phyloP scores from a whole-genome alignment of 345 rosid species.

The Eucalyptus marginata region DNA sequence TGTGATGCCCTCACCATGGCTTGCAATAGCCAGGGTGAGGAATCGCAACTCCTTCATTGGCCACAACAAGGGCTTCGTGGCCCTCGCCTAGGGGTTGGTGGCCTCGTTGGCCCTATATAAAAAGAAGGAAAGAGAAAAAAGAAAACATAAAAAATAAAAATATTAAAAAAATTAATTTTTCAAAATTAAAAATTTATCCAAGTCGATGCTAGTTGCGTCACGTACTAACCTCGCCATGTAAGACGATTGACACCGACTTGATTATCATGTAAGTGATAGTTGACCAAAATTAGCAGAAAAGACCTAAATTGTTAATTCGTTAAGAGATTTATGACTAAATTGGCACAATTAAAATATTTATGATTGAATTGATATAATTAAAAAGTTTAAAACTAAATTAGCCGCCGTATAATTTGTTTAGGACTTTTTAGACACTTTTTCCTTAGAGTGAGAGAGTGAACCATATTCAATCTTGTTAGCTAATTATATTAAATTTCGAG shows the following conservation, averaged over 20 bases:
- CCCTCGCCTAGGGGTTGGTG: not conserved
- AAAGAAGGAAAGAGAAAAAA: not conserved
- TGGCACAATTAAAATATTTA: no score
- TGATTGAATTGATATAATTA: fast-evolving
- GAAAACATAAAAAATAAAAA: no score
- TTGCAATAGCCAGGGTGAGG: not conserved
- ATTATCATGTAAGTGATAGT: not conserved
- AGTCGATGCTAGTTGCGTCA: fast-evolving
- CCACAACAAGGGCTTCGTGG: no score
- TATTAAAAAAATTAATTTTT: no score
- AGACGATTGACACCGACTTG: not conserved
- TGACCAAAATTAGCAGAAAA: no score
- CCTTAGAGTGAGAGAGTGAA: not conserved
- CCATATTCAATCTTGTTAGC: not conserved
- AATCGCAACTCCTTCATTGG: not conserved
- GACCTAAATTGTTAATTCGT: no score
- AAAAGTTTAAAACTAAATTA: no score
- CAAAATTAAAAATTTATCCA: no score
- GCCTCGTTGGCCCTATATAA: not conserved
- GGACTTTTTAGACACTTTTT: no score
- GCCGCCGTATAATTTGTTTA: fast-evolving
- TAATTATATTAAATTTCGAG: not conserved
- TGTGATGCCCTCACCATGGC: not conserved
- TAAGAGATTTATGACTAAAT: no score
- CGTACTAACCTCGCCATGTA: fast-evolving